These are phyloP conservation scores for Sugiyamaella marilandica DNA, from an alignment of 805 yeast species.

Conservation along the genomic window DNA sequence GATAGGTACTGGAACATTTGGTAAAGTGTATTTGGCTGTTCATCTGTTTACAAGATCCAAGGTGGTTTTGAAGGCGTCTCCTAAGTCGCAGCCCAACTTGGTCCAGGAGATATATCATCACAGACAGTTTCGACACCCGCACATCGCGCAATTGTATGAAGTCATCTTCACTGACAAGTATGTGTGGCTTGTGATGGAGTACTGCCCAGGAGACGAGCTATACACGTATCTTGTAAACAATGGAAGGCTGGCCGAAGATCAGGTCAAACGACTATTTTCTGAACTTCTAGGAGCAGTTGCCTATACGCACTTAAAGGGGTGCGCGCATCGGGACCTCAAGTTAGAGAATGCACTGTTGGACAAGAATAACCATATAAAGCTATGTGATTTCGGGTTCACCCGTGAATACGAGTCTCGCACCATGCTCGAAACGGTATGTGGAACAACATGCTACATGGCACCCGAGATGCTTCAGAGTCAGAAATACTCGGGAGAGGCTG, in stretches of 20 bases:
- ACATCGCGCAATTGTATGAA: conserved; percentile 81
- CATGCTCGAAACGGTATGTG: conserved; percentile 78
- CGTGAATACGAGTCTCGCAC: conserved; percentile 60
- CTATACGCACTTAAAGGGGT: conserved; percentile 70
- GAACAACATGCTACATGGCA: conserved; percentile 95
- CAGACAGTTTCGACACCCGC: conserved; percentile 74
- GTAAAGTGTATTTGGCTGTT: conserved; percentile 80
- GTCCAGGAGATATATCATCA: conserved; percentile 90
- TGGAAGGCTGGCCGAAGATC: conserved; percentile 26
- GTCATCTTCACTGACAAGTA: conserved; percentile 72
- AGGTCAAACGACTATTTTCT: conserved; percentile 21
- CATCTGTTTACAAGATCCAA: conserved; percentile 68
- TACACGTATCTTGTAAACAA: conserved; percentile 30
- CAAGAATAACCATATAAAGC: conserved; percentile 71
- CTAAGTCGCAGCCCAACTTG: conserved; percentile 76
- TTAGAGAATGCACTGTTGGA: conserved; percentile 77
- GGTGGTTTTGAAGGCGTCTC: conserved; percentile 76
- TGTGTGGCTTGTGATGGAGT: conserved; percentile 86
- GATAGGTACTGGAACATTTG: conserved; percentile 71
- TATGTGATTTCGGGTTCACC: conserved; percentile 93
- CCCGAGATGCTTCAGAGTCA: conserved; percentile 74
- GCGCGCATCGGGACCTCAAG: conserved; percentile 76
- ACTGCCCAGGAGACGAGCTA: conserved; percentile 64
- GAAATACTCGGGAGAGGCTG: conserved; percentile 69
- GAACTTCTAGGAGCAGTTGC: conserved; percentile 56